Conservation (phyloP, 2,329 filamentous ascomycete genomes). For the Ophiostoma piceae region DNA sequence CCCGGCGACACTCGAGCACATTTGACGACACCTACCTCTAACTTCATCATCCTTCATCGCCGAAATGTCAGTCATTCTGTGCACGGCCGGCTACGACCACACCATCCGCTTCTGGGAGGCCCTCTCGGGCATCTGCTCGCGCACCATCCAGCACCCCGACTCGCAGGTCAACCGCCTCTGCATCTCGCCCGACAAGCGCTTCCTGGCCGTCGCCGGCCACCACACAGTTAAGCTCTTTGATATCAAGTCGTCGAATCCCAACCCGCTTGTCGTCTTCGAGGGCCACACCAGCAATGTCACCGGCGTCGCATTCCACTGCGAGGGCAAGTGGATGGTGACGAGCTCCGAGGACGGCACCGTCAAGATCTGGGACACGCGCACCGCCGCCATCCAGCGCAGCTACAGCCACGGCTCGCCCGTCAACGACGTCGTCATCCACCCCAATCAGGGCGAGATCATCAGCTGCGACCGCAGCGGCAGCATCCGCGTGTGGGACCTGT, state of each 20-base stretch:
- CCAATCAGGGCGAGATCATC: constrained; percentile 96
- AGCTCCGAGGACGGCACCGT: constrained; percentile 94
- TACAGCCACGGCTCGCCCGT: constrained; percentile 85
- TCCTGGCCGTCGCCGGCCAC: constrained; percentile 73
- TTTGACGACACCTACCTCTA: neutral
- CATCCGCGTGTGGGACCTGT: constrained; percentile 91
- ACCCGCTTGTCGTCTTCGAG: constrained; percentile 87
- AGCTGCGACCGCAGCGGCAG: constrained; percentile 91
- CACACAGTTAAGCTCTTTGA: constrained; percentile 96
- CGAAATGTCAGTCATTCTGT: constrained; percentile 57
- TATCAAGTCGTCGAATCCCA: constrained; percentile 96
- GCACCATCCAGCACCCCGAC: constrained; percentile 95
- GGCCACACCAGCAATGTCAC: constrained; percentile 95
- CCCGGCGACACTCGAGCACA: neutral
- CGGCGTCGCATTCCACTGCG: constrained; percentile 94
- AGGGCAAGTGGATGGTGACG: constrained; percentile 99
- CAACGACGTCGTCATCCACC: constrained; percentile 98
- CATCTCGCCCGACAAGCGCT: constrained; percentile 97
- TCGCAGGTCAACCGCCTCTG: constrained; percentile 97
- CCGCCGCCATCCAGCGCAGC: constrained; percentile 80
- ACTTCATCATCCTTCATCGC: neutral
- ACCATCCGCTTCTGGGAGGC: constrained; percentile 89
- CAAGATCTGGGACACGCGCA: constrained; percentile 93
- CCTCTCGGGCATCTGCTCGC: constrained; percentile 92
- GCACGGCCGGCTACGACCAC: constrained; percentile 59